Evolutionary conservation across 352 stramenopile species (phyloP).

Genomic region (Pilasporangium apinafurcum): DNA sequence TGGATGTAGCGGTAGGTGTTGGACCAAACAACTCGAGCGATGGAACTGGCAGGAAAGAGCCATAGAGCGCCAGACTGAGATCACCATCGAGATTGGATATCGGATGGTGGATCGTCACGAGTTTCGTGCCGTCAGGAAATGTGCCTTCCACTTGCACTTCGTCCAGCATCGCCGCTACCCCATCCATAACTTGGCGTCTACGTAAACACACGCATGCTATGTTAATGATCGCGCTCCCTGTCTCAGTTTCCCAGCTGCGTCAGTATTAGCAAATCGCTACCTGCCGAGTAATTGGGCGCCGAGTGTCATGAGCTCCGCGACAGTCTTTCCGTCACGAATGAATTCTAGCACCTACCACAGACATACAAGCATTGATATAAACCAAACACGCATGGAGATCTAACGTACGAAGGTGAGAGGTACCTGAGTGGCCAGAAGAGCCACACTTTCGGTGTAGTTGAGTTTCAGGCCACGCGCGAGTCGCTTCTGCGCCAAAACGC

Average conservation of each 20-base stretch:
- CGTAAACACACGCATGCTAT: slow-evolving; percentile 22
- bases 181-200: slow-evolving; percentile 89
- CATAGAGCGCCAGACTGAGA: slow-evolving; percentile 89
- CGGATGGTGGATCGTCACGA: slow-evolving; percentile 94
- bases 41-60: slow-evolving; percentile 91
- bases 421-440: slow-evolving; percentile 88
- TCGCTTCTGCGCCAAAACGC: slow-evolving; percentile 92
- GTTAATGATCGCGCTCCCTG: background rate
- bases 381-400: background rate
- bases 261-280: slow-evolving; percentile 5
- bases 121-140: slow-evolving; percentile 97
- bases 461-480: slow-evolving; percentile 89
- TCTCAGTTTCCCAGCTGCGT: background rate
- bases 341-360: slow-evolving; percentile 90
- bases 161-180: slow-evolving; percentile 86
- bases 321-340: slow-evolving; percentile 88
- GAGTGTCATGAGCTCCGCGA: slow-evolving; percentile 86
- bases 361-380: background rate
- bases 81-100: slow-evolving; percentile 89
- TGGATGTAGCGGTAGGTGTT: slow-evolving; percentile 4
- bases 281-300: slow-evolving; percentile 79
- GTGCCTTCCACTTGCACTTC: slow-evolving; percentile 97
- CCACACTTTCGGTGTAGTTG: slow-evolving; percentile 91
- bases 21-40: slow-evolving; percentile 57
- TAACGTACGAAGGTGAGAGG: background rate